Conservation (phyloP, 139 green algal species). For the Chlorella sorokiniana region DNA sequence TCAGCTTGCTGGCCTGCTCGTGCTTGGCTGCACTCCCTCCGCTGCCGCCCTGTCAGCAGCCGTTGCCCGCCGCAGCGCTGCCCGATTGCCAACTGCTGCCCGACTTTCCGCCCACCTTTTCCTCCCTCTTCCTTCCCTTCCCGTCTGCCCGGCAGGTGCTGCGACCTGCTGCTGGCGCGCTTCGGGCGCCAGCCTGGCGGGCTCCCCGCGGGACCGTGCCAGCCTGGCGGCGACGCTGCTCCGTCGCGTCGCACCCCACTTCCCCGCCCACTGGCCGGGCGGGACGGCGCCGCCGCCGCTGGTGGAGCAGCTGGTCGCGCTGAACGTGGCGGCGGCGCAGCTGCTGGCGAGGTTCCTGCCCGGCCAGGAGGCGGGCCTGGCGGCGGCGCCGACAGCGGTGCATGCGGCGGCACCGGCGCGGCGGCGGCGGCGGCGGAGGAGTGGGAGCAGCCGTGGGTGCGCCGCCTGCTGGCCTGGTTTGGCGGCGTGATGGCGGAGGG, state of each 20-base stretch:
- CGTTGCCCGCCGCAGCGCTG: too few relatives aligned
- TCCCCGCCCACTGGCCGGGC: constrained; percentile 44
- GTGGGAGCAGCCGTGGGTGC: background rate
- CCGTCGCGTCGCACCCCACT: constrained; percentile 38
- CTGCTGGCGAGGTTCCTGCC: constrained; percentile 56
- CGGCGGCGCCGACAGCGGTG: background rate
- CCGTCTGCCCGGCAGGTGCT: background rate
- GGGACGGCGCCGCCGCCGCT: constrained; percentile 23
- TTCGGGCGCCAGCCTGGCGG: constrained; percentile 2
- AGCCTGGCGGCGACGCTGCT: constrained; percentile 41
- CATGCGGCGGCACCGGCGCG: background rate
- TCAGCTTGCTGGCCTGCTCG: background rate
- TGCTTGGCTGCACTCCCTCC: background rate
- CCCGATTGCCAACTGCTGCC: background rate
- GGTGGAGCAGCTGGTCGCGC: constrained; percentile 48
- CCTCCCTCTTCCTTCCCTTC: background rate
- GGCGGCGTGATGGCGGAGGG: too few relatives aligned
- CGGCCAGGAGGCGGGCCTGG: background rate
- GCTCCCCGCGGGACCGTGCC: background rate
- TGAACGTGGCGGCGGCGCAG: constrained; percentile 60
- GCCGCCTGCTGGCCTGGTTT: too few relatives aligned
- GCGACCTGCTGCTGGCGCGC: constrained; percentile 39
- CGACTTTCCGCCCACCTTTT: background rate
- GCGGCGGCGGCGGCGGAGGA: background rate
- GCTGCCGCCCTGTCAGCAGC: background rate